Conservation (phyloP, 441 rosid genomes). For the Croton setiger region DNA sequence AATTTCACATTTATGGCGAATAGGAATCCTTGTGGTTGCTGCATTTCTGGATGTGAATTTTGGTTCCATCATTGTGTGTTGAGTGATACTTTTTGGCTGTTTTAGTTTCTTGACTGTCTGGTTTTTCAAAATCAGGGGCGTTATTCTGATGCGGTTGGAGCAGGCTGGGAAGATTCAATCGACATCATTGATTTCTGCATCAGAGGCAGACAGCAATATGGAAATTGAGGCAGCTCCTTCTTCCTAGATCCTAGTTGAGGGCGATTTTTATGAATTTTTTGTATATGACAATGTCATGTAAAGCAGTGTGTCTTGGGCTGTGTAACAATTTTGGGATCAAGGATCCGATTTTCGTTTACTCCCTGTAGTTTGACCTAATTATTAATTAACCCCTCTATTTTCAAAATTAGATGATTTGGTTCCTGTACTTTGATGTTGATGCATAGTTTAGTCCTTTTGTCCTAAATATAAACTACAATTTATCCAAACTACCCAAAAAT, state of each 20-base stretch:
- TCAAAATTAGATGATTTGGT: no score
- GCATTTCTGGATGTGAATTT: not conserved
- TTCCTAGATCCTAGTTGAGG: not conserved
- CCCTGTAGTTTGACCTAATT: no score
- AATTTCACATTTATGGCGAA: not conserved
- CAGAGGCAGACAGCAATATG: constrained; percentile 45
- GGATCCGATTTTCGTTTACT: no score
- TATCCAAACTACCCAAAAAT: no score
- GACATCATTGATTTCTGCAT: constrained; percentile 71
- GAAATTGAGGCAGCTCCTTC: not conserved
- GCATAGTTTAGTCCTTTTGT: no score
- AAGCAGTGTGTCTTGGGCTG: no score
- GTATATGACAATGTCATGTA: constrained; percentile 2
- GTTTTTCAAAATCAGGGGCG: constrained; percentile 49
- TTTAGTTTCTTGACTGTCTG: not conserved
- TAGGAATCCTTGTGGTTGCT: no score
- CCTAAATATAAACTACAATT: no score
- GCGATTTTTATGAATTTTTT: constrained; percentile 2
- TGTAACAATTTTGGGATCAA: no score
- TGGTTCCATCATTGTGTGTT: not conserved
- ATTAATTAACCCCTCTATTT: no score
- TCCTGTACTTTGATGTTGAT: no score
- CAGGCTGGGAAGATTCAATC: constrained; percentile 89
- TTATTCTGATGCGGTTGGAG: constrained; percentile 89
- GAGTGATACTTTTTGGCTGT: not conserved